A percentile compares a stretch with the other conserved stretches of the same genome.
Evolutionary conservation across 1,284 basidiomycete species (phyloP).

Genomic region (Athelia sp.): DNA sequence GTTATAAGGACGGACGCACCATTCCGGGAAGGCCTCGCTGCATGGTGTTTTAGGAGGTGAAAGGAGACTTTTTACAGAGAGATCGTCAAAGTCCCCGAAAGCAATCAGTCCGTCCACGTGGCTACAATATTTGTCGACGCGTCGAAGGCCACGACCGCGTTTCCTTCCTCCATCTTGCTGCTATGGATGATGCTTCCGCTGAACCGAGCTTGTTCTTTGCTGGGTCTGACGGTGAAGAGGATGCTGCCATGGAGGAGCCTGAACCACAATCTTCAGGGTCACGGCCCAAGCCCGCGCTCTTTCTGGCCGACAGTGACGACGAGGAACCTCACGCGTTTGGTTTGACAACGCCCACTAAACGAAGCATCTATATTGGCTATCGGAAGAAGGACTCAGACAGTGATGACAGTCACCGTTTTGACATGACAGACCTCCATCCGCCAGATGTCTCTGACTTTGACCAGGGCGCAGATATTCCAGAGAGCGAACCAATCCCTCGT

Average conservation of each 20-base stretch:
- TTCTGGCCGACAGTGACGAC: slow-evolving; percentile 57
- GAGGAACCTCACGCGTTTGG: slow-evolving; percentile 29
- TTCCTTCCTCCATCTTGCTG: not conserved
- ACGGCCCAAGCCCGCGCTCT: slow-evolving; percentile 32
- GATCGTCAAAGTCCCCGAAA: not conserved
- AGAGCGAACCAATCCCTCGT: slow-evolving; percentile 26
- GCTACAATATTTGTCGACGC: slow-evolving; percentile 1
- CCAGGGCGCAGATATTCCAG: slow-evolving; percentile 26
- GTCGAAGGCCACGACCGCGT: not conserved
- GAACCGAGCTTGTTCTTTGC: slow-evolving; percentile 39
- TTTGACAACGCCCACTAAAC: not conserved
- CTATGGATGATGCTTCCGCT: not conserved
- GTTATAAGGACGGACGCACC: slow-evolving; percentile 30
- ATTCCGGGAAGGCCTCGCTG: slow-evolving; percentile 64
- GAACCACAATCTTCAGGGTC: not conserved
- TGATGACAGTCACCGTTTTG: not conserved
- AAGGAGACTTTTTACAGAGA: too few relatives aligned
- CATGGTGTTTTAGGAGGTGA: slow-evolving; percentile 47
- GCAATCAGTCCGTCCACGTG: not conserved
- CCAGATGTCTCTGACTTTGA: slow-evolving; percentile 15
- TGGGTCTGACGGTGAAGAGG: slow-evolving; percentile 38
- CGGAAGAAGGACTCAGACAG: not conserved
- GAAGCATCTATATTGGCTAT: not conserved
- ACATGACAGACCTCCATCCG: not conserved
- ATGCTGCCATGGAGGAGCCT: slow-evolving; percentile 16